Percentiles rank a stretch among this genome's conserved stretches.
phyloP scores from a whole-genome alignment of 495 filamentous ascomycete genomes.

The Aspergillus funiculosus region DNA sequence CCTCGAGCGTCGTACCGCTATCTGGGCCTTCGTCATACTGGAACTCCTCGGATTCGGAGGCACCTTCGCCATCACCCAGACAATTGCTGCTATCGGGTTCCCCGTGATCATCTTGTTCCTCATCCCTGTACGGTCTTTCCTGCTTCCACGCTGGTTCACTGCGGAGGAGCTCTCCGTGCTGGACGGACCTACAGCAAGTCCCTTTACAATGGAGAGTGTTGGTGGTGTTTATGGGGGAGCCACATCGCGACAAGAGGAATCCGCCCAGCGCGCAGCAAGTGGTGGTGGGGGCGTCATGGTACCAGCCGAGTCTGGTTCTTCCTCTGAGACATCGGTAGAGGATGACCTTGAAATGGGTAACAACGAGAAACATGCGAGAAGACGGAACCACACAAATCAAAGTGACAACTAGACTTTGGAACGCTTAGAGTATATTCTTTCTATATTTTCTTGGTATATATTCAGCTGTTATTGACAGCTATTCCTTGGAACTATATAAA shows the following conservation, averaged over 20 bases:
- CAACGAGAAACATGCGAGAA: slow-evolving; percentile 27
- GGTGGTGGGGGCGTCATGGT: slow-evolving; percentile 18
- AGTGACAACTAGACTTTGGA: neutral
- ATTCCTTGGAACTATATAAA: no score
- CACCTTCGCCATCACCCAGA: slow-evolving; percentile 94
- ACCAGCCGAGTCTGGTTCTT: slow-evolving; percentile 12
- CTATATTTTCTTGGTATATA: no score
- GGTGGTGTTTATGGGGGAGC: slow-evolving; percentile 66
- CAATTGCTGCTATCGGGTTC: slow-evolving; percentile 90
- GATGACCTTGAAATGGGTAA: slow-evolving; percentile 39
- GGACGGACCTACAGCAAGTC: slow-evolving; percentile 76
- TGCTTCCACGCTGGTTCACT: slow-evolving; percentile 68
- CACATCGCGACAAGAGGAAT: slow-evolving; percentile 20
- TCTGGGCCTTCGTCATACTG: slow-evolving; percentile 73
- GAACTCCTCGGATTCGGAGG: slow-evolving; percentile 76
- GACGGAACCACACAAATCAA: slow-evolving; percentile 30
- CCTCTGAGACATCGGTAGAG: slow-evolving; percentile 27
- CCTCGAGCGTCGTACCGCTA: slow-evolving; percentile 52
- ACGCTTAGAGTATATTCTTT: no score
- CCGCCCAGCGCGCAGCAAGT: slow-evolving; percentile 1
- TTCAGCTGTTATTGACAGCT: no score
- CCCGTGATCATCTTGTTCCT: slow-evolving; percentile 78
- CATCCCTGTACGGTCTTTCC: slow-evolving; percentile 67
- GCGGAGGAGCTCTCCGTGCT: slow-evolving; percentile 62
- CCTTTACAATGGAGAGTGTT: slow-evolving; percentile 80